A percentile compares a stretch with the other conserved stretches of the same genome.
phyloP scores from a whole-genome alignment of 2,329 filamentous ascomycete genomes.

The Endothia cerciana region DNA sequence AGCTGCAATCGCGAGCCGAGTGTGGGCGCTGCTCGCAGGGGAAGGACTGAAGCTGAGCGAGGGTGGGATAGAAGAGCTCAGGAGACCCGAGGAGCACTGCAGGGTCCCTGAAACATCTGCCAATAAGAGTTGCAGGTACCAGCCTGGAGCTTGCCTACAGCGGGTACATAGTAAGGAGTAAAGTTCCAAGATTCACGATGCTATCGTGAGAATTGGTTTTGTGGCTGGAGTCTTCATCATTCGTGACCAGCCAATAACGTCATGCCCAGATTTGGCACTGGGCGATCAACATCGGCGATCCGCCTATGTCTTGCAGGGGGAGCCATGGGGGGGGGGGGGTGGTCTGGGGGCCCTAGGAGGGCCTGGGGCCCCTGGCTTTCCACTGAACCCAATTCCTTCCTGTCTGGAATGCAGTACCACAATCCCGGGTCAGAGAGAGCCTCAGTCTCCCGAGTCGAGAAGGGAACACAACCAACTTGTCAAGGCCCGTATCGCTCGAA shows the following conservation, averaged over 20 bases:
- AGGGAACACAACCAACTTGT: too few species aligned
- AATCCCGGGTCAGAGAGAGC: too few species aligned
- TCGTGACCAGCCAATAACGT: slow-evolving; percentile 5
- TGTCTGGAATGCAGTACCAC: too few species aligned
- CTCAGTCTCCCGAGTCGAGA: too few species aligned
- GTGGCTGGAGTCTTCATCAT: background rate
- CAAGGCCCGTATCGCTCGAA: too few species aligned
- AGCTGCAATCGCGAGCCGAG: background rate
- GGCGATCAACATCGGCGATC: slow-evolving; percentile 12
- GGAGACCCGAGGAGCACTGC: background rate
- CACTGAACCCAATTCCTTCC: too few species aligned
- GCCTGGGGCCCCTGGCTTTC: background rate
- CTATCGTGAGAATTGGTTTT: background rate
- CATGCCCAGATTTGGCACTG: background rate
- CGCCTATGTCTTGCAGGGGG: background rate
- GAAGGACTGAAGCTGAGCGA: background rate
- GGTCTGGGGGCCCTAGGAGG: background rate
- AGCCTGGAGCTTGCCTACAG: background rate
- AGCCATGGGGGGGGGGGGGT: background rate
- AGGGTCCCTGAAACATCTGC: background rate
- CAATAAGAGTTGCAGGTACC: background rate
- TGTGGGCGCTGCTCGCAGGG: background rate
- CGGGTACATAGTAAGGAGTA: background rate
- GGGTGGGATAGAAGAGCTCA: background rate
- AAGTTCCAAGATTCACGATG: background rate